phyloP scores from a whole-genome alignment of 495 filamentous ascomycete species.

The Penicillium soppii region DNA sequence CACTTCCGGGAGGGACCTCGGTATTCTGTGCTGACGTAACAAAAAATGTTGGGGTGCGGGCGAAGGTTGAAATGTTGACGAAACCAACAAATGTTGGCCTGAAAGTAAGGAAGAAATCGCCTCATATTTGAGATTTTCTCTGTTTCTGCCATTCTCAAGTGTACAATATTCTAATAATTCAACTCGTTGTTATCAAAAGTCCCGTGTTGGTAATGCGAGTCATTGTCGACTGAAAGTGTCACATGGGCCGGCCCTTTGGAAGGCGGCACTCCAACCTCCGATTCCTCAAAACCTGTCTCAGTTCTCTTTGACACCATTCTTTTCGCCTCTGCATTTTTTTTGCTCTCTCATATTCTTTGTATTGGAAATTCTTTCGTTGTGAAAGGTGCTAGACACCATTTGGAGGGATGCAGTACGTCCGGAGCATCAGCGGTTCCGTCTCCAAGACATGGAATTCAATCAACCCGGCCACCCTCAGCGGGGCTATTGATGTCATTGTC shows the following conservation, averaged over 20 bases:
- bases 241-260: constrained; percentile 45
- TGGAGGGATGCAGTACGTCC: constrained; percentile 89
- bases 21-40: constrained; percentile 1
- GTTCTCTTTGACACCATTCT: constrained; percentile 9
- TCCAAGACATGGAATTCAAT: constrained; percentile 99
- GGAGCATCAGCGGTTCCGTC: constrained; percentile 91
- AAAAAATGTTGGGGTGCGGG: constrained; percentile 1
- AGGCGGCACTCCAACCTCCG: constrained; percentile 34
- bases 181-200: no score
- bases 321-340: constrained; percentile 3
- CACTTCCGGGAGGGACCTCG: neutral
- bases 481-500: constrained; percentile 98
- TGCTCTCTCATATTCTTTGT: constrained; percentile 2
- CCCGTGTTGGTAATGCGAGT: constrained; percentile 9
- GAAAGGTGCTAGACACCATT: constrained; percentile 19
- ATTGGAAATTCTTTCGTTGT: constrained; percentile 7
- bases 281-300: constrained; percentile 20
- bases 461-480: constrained; percentile 95
- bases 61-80: constrained; percentile 3
- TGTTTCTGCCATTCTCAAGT: constrained; percentile 4
- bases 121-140: neutral
- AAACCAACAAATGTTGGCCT: constrained; percentile 4
- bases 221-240: constrained; percentile 36
- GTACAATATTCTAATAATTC: no score
- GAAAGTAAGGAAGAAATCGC: neutral